Evolutionary conservation across 371 early-diverging fungal species (phyloP).

Genomic region (Capniomyces stellatus): DNA sequence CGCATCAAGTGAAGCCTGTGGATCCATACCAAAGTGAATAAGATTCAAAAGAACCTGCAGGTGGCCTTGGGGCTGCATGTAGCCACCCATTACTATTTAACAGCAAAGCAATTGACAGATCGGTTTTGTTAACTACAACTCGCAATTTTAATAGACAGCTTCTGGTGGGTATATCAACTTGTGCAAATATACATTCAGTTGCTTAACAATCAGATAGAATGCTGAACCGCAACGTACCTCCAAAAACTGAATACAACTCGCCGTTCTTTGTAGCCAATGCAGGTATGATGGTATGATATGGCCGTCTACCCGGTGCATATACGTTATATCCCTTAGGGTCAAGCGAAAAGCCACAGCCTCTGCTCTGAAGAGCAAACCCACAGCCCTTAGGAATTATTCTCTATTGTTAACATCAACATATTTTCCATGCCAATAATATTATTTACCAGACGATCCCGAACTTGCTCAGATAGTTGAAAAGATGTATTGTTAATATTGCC

Average conservation of each 20-base stretch:
- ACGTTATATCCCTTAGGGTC: constrained; percentile 43
- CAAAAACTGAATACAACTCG: constrained; percentile 17
- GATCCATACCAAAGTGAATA: constrained; percentile 32
- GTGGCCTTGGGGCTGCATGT: constrained; percentile 70
- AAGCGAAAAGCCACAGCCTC: constrained; percentile 48
- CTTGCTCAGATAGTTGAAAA: no score
- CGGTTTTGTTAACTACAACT: no score
- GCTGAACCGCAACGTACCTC: no score
- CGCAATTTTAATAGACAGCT: no score
- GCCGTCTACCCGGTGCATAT: constrained; percentile 53
- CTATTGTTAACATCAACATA: no score
- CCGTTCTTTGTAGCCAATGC: constrained; percentile 36
- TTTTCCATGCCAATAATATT: no score
- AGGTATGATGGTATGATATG: constrained; percentile 72
- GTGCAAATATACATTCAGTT: no score
- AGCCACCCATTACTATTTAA: constrained; percentile 38
- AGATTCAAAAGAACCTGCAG: constrained; percentile 57
- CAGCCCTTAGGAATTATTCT: constrained; percentile 39
- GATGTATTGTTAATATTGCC: no score
- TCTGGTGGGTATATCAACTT: no score
- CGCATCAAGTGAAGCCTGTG: constrained; percentile 52
- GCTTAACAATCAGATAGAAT: no score
- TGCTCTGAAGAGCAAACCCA: constrained; percentile 57
- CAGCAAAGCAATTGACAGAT: no score
- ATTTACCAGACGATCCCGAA: no score